Conservation (phyloP, 805 yeast species). For the Candida verbasci region DNA sequence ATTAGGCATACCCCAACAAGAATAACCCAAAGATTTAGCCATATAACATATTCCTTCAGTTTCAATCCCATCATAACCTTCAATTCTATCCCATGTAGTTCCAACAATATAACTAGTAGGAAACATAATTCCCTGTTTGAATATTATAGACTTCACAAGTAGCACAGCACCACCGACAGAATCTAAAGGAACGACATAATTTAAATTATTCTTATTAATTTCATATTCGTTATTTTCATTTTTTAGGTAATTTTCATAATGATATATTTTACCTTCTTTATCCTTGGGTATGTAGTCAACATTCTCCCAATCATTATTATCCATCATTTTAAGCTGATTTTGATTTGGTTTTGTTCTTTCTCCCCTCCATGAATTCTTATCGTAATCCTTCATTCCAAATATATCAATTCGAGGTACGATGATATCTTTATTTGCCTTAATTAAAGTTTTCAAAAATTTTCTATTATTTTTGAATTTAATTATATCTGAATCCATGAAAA, state of each 20-base stretch:
- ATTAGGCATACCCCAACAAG: constrained; percentile 49
- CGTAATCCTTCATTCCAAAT: constrained; percentile 28
- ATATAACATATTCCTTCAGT: constrained; percentile 50
- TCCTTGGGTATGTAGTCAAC: constrained; percentile 33
- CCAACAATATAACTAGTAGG: constrained; percentile 45
- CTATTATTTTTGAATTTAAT: constrained; percentile 18
- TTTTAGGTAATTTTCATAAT: constrained; percentile 18
- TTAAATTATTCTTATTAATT: constrained; percentile 7
- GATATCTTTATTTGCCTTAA: constrained; percentile 27
- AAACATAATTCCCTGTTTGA: constrained; percentile 43
- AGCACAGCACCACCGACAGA: constrained; percentile 53
- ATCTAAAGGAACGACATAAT: constrained; percentile 27
- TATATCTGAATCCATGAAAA: constrained; percentile 37
- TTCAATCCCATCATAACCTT: constrained; percentile 53
- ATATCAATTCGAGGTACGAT: constrained; percentile 32
- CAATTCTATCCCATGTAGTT: constrained; percentile 41
- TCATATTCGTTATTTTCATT: constrained; percentile 9
- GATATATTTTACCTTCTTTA: constrained; percentile 22
- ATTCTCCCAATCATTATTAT: constrained; percentile 24
- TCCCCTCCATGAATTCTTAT: constrained; percentile 39
- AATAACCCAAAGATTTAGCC: constrained; percentile 41
- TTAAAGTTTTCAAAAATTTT: constrained; percentile 20
- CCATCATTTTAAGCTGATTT: constrained; percentile 23
- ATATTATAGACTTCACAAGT: constrained; percentile 38
- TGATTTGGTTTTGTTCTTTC: constrained; percentile 27